Conservation (phyloP, 2,329 filamentous ascomycete species). For the Thermothelomyces thermophilus region DNA sequence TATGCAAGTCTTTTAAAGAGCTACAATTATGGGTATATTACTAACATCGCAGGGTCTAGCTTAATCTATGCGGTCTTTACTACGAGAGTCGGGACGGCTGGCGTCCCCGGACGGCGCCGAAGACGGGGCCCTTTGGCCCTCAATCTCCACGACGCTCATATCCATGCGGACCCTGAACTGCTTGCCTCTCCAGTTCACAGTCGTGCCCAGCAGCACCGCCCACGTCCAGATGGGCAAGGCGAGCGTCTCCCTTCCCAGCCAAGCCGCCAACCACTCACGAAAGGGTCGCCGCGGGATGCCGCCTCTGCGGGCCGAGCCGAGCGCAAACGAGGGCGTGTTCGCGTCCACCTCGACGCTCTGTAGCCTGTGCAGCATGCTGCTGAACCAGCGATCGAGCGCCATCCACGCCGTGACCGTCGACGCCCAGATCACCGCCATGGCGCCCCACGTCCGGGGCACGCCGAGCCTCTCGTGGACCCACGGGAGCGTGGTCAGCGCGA, state of each 20-base stretch:
- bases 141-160: constrained; percentile 60
- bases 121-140: neutral
- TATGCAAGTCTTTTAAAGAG: too few species aligned
- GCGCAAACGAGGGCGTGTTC: constrained; percentile 69
- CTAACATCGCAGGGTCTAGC: constrained; percentile 1
- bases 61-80: constrained; percentile 26
- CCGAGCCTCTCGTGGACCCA: constrained; percentile 48
- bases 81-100: constrained; percentile 10
- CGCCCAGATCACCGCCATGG: constrained; percentile 61
- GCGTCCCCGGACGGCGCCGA: neutral
- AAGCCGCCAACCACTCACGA: constrained; percentile 67
- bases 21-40: constrained; percentile 15
- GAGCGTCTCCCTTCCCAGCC: constrained; percentile 75
- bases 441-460: constrained; percentile 59
- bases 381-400: constrained; percentile 65
- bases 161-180: constrained; percentile 76
- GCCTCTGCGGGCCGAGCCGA: constrained; percentile 33
- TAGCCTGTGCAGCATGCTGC: constrained; percentile 66
- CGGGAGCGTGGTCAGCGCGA: constrained; percentile 67
- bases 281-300: constrained; percentile 50
- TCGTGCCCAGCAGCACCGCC: constrained; percentile 83
- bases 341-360: constrained; percentile 63
- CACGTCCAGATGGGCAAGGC: constrained; percentile 86
- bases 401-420: constrained; percentile 64
- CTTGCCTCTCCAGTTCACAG: constrained; percentile 80